Evolutionary conservation across 129 eudicot species (phyloP), one percentile per base, ranked within the genome.

Genomic region (Escallonia rubra): DNA sequence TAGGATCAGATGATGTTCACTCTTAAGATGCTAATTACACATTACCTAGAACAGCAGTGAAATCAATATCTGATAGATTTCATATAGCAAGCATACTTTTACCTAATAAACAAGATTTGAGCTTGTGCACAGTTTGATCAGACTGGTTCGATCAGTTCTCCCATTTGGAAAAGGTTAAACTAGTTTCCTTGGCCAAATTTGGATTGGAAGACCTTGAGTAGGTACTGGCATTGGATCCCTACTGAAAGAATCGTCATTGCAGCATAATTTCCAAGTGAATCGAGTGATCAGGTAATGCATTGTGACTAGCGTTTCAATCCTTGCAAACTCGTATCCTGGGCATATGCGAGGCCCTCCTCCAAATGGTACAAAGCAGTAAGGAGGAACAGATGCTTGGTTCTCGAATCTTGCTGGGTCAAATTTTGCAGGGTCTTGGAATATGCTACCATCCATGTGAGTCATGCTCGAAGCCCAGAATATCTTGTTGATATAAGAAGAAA

Each of bases 241-340:
- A 12, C 70, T 65, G 70, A 84, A 83, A 0, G 57, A 10, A 54
- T 79, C 60, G 3, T 87, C 85, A 15, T 59, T 72, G 40, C 82
- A 55, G 73, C 76, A 14, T 50, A 84, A 83, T 58, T 76, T 75
- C 95, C 90, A 84, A 4, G 66, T 81, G 56, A 81, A 87, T 7
- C 13, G 66, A 44, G 87, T 81, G 7, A 87, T 78, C 59, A 85
- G 58, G 41, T 66, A 78, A 74, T 81, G 92, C 39, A 89, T 67
- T 47, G 84, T 64, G 38, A 72, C 77, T 41, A 89, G 78, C 7
- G 83, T 82, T 76, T 85, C 92, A 70, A 89, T 85, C 74, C 68
- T 82, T 10, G 92, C 96, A 78, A 89, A 83, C 80, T 89, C 92
- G 11, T 78, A 73, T 46, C 92, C 96, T 7, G 92, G 89, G 69